Conservation (phyloP, 2,329 filamentous ascomycete species). For the Ophiosphaerella narmari region DNA sequence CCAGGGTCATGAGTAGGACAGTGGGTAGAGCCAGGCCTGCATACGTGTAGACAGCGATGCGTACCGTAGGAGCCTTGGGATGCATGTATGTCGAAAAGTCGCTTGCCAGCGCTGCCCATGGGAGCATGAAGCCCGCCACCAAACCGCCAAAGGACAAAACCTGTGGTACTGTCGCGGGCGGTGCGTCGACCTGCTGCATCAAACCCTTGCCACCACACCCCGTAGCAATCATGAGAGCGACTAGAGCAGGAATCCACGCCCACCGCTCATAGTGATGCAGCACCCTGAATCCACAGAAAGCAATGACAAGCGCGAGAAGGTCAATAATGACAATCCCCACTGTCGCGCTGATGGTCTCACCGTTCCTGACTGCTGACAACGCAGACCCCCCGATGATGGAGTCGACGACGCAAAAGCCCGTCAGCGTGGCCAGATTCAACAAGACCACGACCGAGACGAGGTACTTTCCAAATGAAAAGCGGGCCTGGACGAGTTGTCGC, state of each 20-base stretch:
- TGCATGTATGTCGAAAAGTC: constrained; percentile 67
- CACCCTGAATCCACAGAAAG: constrained; percentile 63
- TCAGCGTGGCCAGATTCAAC: constrained; percentile 66
- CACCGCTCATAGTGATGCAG: constrained; percentile 64
- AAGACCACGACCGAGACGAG: constrained; percentile 64
- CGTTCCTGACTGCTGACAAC: constrained; percentile 40
- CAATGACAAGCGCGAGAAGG: constrained; percentile 61
- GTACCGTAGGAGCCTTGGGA: constrained; percentile 56
- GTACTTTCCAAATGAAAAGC: constrained; percentile 63
- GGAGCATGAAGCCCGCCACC: constrained; percentile 67
- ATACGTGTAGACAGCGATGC: constrained; percentile 62
- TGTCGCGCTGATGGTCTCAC: constrained; percentile 53
- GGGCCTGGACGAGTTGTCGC: constrained; percentile 68
- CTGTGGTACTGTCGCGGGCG: constrained; percentile 51
- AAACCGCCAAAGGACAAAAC: constrained; percentile 64
- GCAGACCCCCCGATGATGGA: constrained; percentile 64
- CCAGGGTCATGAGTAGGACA: constrained; percentile 64
- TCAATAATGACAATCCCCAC: constrained; percentile 67
- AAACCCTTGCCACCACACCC: constrained; percentile 60
- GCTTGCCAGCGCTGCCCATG: constrained; percentile 63
- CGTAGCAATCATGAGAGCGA: constrained; percentile 60
- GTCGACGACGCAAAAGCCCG: constrained; percentile 67
- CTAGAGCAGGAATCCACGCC: constrained; percentile 61
- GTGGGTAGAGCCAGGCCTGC: constrained; percentile 61
- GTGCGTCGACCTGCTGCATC: constrained; percentile 52